Evolutionary conservation across 208 protist species (phyloP).

Genomic region (Trichomonas vaginalis): DNA sequence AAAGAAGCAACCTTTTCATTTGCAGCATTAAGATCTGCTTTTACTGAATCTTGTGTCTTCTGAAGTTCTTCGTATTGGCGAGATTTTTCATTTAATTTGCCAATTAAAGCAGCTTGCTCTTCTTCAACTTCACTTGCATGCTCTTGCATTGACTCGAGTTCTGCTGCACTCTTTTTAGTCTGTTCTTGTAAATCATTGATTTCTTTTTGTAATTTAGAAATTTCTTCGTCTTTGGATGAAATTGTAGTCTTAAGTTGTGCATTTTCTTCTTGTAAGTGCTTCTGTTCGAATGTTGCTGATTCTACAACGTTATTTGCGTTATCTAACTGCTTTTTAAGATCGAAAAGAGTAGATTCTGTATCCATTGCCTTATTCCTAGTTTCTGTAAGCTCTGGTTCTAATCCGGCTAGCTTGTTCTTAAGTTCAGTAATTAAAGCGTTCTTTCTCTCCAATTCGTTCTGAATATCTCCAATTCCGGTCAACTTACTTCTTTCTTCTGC

Average conservation of each 20-base stretch:
- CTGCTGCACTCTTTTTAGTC: neutral
- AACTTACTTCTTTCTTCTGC: neutral
- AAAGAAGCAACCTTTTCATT: neutral
- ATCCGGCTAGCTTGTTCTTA: neutral
- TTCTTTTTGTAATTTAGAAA: neutral
- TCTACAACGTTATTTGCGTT: neutral
- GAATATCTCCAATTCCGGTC: neutral
- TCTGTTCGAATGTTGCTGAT: neutral
- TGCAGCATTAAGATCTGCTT: neutral
- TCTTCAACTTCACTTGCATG: neutral
- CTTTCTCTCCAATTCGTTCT: neutral
- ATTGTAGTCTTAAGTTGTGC: neutral
- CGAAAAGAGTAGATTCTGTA: neutral
- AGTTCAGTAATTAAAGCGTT: neutral
- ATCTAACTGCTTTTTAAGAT: neutral
- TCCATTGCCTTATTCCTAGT: neutral
- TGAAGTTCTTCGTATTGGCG: neutral
- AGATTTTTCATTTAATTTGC: neutral
- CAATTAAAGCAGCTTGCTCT: neutral
- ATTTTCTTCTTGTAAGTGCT: neutral
- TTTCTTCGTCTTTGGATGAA: neutral
- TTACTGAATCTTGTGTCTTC: neutral
- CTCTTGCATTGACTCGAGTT: neutral
- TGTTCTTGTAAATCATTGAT: neutral
- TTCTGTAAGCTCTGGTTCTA: neutral